phyloP scores from a whole-genome alignment of 306 rosid species.

The Vigna nakashimae region DNA sequence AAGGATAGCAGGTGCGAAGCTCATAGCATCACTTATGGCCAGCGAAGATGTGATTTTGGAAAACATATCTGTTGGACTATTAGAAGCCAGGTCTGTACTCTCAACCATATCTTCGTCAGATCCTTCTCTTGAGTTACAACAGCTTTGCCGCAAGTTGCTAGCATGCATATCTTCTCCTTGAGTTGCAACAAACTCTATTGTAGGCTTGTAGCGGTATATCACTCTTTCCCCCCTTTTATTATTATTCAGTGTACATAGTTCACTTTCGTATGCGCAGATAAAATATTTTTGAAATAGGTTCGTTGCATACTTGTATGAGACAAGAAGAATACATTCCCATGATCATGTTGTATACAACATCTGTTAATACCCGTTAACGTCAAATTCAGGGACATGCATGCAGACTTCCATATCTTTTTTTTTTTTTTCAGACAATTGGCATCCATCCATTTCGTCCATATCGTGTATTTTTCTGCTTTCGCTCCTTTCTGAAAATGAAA shows the following conservation, averaged over 20 bases:
- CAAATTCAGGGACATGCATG: slow-evolving; percentile 5
- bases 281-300: slow-evolving; percentile 20
- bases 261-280: slow-evolving; percentile 27
- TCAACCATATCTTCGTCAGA: slow-evolving; percentile 60
- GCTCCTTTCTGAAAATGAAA: not conserved
- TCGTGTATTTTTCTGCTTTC: not conserved
- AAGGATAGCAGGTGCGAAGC: slow-evolving; percentile 84
- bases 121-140: slow-evolving; percentile 68
- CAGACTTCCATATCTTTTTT: not conserved
- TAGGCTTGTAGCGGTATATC: not conserved
- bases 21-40: slow-evolving; percentile 88
- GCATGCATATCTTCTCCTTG: slow-evolving; percentile 68
- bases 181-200: slow-evolving; percentile 21
- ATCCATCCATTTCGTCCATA: not conserved
- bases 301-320: slow-evolving; percentile 16
- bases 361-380: slow-evolving; percentile 13
- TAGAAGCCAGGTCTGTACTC: slow-evolving; percentile 78
- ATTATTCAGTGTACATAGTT: slow-evolving; percentile 37
- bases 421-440: not conserved
- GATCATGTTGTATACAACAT: slow-evolving; percentile 26
- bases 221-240: slow-evolving; percentile 19
- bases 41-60: slow-evolving; percentile 81
- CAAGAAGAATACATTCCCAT: not conserved
- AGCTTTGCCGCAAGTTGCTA: slow-evolving; percentile 78
- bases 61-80: slow-evolving; percentile 64